A percentile compares a stretch with the other conserved stretches of the same genome.
These are phyloP conservation scores for Lojkania enalia DNA, from an alignment of 2,329 filamentous ascomycete genomes.

Conservation along the genomic window DNA sequence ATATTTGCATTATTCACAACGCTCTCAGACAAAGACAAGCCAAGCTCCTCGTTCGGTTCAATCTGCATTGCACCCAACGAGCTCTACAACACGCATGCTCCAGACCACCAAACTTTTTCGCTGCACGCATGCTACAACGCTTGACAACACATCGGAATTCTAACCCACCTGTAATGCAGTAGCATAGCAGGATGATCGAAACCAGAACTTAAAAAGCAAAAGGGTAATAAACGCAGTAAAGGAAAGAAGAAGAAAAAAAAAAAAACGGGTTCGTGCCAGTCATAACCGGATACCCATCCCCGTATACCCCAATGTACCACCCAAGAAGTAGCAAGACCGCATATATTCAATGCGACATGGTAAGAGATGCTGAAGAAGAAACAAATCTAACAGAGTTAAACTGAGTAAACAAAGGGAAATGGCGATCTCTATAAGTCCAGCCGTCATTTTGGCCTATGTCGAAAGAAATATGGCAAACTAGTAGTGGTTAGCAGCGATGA, in stretches of 20 bases:
- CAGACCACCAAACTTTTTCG: not conserved
- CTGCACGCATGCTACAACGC: not conserved
- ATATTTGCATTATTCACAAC: not conserved
- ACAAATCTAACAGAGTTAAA: conserved; percentile 33
- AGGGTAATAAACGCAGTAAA: conserved; percentile 2
- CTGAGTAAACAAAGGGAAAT: conserved; percentile 28
- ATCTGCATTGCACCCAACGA: not conserved
- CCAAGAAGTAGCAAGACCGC: conserved; percentile 16
- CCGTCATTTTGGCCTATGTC: conserved; percentile 22
- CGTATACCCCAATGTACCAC: conserved; percentile 9
- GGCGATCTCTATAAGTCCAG: conserved; percentile 24
- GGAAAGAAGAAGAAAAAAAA: conserved; percentile 4
- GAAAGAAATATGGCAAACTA: conserved; percentile 26
- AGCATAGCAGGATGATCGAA: too few relatives aligned
- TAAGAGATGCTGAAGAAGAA: conserved; percentile 22
- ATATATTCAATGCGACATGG: conserved; percentile 34
- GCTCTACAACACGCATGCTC: not conserved
- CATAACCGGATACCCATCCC: conserved; percentile 10
- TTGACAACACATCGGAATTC: not conserved
- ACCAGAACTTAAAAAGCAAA: not conserved
- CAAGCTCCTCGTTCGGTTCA: too few relatives aligned
- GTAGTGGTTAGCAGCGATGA: conserved; percentile 50
- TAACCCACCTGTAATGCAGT: too few relatives aligned
- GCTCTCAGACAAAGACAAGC: not conserved
- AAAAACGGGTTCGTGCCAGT: conserved; percentile 21